Base-by-base conservation (phyloP, 345 rosid genomes). In the Eucalyptus sideroxylon region DNA sequence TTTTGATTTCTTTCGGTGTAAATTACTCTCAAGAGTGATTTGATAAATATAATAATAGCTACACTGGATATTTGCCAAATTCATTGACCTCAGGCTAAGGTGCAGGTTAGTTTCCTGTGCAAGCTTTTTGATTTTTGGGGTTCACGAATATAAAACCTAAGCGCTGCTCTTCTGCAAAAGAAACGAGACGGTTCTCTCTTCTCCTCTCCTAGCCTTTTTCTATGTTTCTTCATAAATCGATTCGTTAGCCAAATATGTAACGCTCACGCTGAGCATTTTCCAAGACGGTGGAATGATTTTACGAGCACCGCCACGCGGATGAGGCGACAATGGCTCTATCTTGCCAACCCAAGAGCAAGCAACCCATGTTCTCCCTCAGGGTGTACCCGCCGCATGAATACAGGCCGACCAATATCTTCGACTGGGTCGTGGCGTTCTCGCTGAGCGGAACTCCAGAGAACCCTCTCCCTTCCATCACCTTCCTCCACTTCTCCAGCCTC, bases 311-410 rank as follows among this genome's bases (percentile, higher is more conserved):
- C 91, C 96, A 94, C 16, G 96, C 95, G 81, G 97, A 96, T 83
- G 97, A 94, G 80, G 94, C 95, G 59, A 95, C 89, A 15, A 94
- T 89, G 26, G 95, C 92, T 87, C 94, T 91, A 83, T 95, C 97
- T 90, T 91, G 95, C 96, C 97, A 94, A 11, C 95, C 96, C 88
- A 95, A 89, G 10, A 94, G 95, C 94, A 94, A 91, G 91, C 96
- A 94, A 23, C 96, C 96, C 30, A 91, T 92, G 82, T 94, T 96
- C 87, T 94, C 95, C 9, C 95, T 94, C 89, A 95, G 91, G 72
- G 95, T 91, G 49, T 94, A 94, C 45, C 97, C 94, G 42, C 92
- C 95, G 27, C 95, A 90, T 1, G 96, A 91, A 86, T 94, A 94
- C 82, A 94, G 88, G n/a, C 94, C 94, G 15, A 95, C 82, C 87